Evolutionary conservation across 2,329 filamentous ascomycete genomes (phyloP).

Genomic region (Arthroderma uncinatum): DNA sequence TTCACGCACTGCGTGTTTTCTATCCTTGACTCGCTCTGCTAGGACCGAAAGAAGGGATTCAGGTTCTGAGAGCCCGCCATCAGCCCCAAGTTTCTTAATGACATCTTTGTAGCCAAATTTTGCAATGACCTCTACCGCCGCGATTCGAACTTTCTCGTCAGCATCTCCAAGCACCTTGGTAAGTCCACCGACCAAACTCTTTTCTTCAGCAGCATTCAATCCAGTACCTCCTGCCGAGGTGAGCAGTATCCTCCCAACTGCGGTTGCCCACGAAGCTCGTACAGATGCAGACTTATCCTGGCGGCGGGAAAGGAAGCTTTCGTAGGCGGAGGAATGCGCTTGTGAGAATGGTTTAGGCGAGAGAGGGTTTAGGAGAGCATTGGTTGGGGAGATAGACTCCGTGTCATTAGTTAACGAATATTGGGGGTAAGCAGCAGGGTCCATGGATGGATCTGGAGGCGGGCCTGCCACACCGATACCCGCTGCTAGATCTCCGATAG

Average conservation of each 20-base stretch:
- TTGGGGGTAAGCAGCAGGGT: slow-evolving; percentile 76
- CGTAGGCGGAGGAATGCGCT: slow-evolving; percentile 65
- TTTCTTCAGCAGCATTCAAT: slow-evolving; percentile 71
- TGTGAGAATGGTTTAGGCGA: slow-evolving; percentile 85
- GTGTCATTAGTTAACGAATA: slow-evolving; percentile 36
- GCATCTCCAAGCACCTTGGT: slow-evolving; percentile 73
- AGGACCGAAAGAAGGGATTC: slow-evolving; percentile 72
- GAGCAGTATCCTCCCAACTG: slow-evolving; percentile 72
- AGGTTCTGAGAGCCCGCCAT: slow-evolving; percentile 61
- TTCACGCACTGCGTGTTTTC: slow-evolving; percentile 65
- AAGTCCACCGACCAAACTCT: slow-evolving; percentile 59
- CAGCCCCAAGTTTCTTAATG: slow-evolving; percentile 65
- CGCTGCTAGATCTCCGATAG: slow-evolving; percentile 85
- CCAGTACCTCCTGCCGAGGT: slow-evolving; percentile 87
- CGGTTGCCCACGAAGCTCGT: slow-evolving; percentile 74
- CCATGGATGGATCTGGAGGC: slow-evolving; percentile 58
- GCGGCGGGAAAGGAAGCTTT: slow-evolving; percentile 70
- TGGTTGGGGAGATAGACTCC: slow-evolving; percentile 41
- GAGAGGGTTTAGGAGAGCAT: slow-evolving; percentile 66
- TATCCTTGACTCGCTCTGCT: slow-evolving; percentile 80
- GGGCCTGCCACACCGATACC: slow-evolving; percentile 87
- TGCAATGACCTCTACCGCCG: slow-evolving; percentile 75
- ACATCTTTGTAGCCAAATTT: slow-evolving; percentile 71
- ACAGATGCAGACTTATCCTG: slow-evolving; percentile 79
- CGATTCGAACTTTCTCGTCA: slow-evolving; percentile 82